These are phyloP conservation scores for Aspergillus sp. DNA, from an alignment of 2,329 filamentous ascomycete genomes.

Conservation along the genomic window DNA sequence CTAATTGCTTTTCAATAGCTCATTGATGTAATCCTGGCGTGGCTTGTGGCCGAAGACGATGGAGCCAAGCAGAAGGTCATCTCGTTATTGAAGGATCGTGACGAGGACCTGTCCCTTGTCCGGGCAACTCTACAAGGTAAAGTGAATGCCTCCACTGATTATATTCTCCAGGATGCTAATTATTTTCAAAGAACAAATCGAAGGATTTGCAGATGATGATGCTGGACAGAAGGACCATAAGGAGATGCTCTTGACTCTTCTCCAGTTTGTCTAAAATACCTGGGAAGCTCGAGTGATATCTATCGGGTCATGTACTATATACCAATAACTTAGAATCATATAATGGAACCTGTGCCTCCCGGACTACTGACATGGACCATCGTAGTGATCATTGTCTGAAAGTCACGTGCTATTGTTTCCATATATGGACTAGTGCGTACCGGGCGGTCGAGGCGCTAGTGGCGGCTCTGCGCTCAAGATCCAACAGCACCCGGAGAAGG, in stretches of 20 bases:
- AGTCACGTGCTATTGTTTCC: constrained; percentile 15
- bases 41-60: constrained; percentile 82
- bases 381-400: not conserved
- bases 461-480: constrained; percentile 27
- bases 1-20: constrained; percentile 33
- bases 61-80: constrained; percentile 61
- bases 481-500: constrained; percentile 17
- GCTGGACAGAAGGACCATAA: constrained; percentile 47
- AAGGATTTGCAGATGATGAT: constrained; percentile 48
- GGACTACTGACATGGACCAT: no score
- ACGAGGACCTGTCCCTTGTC: constrained; percentile 57
- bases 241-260: constrained; percentile 59
- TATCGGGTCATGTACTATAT: not conserved
- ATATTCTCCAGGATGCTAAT: constrained; percentile 10
- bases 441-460: constrained; percentile 19
- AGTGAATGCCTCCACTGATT: constrained; percentile 1
- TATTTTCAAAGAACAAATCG: constrained; percentile 47
- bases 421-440: constrained; percentile 13
- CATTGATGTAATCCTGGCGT: constrained; percentile 76
- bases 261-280: constrained; percentile 28
- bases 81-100: constrained; percentile 57
- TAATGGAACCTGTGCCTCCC: no score
- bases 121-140: constrained; percentile 58
- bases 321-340: not conserved
- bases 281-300: not conserved